Evolutionary conservation across 1,139 yeast species (phyloP).

Genomic region (Yamadazyma jaroonii): DNA sequence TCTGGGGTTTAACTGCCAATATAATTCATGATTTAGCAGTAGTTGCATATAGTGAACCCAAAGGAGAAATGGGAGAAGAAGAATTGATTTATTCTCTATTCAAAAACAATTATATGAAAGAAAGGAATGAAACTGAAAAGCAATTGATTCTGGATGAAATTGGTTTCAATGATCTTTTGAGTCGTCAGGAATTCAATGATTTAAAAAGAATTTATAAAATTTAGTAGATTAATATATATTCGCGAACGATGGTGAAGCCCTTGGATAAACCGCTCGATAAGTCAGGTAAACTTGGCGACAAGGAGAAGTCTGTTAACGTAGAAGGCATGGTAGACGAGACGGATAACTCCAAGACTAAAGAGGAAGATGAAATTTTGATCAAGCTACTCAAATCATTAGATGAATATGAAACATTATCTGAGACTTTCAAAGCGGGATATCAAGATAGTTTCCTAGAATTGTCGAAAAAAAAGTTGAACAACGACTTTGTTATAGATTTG

Average conservation of each 20-base stretch:
- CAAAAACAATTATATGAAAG: constrained; percentile 47
- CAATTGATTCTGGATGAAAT: constrained; percentile 36
- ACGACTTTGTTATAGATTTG: constrained; percentile 2
- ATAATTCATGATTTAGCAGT: constrained; percentile 76
- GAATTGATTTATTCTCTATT: constrained; percentile 57
- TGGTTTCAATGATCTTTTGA: constrained; percentile 51
- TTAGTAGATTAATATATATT: not conserved
- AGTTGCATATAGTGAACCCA: constrained; percentile 38
- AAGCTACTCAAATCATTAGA: constrained; percentile 25
- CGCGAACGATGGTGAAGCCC: too few species aligned
- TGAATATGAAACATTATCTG: constrained; percentile 26
- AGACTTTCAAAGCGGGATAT: constrained; percentile 20
- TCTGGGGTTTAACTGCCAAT: constrained; percentile 92
- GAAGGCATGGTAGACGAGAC: too few species aligned
- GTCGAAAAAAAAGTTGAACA: not conserved
- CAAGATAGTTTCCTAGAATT: constrained; percentile 33
- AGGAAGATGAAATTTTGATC: constrained; percentile 3
- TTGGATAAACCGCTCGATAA: too few species aligned
- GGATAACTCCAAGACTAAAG: too few species aligned
- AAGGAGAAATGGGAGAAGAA: constrained; percentile 56
- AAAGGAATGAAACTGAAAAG: constrained; percentile 34
- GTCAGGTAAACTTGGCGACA: too few species aligned
- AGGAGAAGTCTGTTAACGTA: too few species aligned
- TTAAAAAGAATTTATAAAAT: constrained; percentile 40
- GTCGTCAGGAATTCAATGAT: constrained; percentile 40